A percentile compares a stretch with the other conserved stretches of the same genome.
phyloP scores from a whole-genome alignment of 345 rosid genomes.

The Bruguiera sexangula region DNA sequence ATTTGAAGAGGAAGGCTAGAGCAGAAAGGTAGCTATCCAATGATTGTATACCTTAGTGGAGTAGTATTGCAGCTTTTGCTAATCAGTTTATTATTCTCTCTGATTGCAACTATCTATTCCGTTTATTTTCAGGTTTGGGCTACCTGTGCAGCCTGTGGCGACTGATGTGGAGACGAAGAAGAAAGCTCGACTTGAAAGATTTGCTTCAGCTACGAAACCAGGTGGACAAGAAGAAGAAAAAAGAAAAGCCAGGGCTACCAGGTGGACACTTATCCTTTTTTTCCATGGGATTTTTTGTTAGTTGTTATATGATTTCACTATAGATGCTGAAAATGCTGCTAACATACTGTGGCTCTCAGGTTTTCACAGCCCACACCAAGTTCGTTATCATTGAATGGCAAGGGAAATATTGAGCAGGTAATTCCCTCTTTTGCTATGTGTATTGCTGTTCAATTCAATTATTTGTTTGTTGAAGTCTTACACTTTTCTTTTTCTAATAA shows the following conservation, averaged over 20 bases:
- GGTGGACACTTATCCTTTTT: slow-evolving; percentile 38
- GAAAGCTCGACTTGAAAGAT: slow-evolving; percentile 83
- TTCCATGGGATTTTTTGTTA: slow-evolving; percentile 1
- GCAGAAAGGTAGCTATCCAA: slow-evolving; percentile 64
- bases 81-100: not conserved
- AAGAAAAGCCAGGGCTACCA: slow-evolving; percentile 73
- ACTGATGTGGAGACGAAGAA: slow-evolving; percentile 67
- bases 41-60: not conserved
- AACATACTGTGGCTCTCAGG: slow-evolving; percentile 32
- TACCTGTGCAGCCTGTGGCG: slow-evolving; percentile 38
- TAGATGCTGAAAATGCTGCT: slow-evolving; percentile 1
- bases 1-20: slow-evolving; percentile 83
- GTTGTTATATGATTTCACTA: not conserved
- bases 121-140: slow-evolving; percentile 57
- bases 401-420: slow-evolving; percentile 50
- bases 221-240: slow-evolving; percentile 72
- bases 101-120: not conserved
- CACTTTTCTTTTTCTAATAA: slow-evolving; percentile 3
- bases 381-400: slow-evolving; percentile 45
- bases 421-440: slow-evolving; percentile 9
- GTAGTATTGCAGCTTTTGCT: not conserved
- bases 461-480: not conserved
- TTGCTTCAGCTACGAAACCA: slow-evolving; percentile 48
- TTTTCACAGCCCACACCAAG: slow-evolving; percentile 51
- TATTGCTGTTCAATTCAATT: not conserved